Percentiles rank a stretch among this genome's conserved stretches.
Evolutionary conservation across 2,329 filamentous ascomycete species (phyloP).

Genomic region (Colletotrichum sp.): DNA sequence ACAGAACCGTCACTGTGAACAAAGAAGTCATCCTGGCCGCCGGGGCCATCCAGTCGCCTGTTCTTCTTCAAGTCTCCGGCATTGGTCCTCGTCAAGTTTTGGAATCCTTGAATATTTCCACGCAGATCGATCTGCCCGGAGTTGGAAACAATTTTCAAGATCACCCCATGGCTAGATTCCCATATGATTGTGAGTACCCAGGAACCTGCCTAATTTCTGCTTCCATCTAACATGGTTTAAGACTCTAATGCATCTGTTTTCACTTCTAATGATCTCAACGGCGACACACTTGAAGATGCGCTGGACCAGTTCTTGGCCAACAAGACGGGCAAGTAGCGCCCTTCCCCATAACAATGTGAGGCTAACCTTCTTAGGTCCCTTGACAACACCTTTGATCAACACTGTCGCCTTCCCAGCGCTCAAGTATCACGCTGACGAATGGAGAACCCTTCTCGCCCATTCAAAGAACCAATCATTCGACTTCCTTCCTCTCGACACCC

Average conservation of each 20-base stretch:
- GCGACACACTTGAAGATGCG: not conserved
- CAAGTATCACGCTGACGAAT: conserved; percentile 25
- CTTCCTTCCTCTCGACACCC: conserved; percentile 25
- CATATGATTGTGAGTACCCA: conserved; percentile 23
- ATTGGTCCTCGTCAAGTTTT: conserved; percentile 35
- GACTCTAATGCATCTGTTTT: conserved; percentile 11
- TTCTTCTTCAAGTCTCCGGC: conserved; percentile 47
- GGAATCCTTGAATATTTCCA: conserved; percentile 28
- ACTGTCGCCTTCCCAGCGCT: conserved; percentile 31
- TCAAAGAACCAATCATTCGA: conserved; percentile 25
- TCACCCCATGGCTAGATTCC: conserved; percentile 28
- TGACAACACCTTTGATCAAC: conserved; percentile 31
- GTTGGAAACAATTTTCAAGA: conserved; percentile 37
- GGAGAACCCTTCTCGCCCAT: conserved; percentile 23
- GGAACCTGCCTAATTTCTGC: not conserved
- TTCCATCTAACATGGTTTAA: not conserved
- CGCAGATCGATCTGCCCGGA: conserved; percentile 34
- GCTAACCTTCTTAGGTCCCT: not conserved
- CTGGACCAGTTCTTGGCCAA: conserved; percentile 1
- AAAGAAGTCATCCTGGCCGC: conserved; percentile 49
- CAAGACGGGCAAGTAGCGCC: not conserved
- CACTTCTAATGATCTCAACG: conserved; percentile 5
- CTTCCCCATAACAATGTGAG: not conserved
- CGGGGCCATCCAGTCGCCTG: conserved; percentile 46
- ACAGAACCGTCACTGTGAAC: conserved; percentile 6